Evolutionary conservation across 1,284 basidiomycete genomes (phyloP).

Genomic region (Anthracocystis panici-leucophaei): DNA sequence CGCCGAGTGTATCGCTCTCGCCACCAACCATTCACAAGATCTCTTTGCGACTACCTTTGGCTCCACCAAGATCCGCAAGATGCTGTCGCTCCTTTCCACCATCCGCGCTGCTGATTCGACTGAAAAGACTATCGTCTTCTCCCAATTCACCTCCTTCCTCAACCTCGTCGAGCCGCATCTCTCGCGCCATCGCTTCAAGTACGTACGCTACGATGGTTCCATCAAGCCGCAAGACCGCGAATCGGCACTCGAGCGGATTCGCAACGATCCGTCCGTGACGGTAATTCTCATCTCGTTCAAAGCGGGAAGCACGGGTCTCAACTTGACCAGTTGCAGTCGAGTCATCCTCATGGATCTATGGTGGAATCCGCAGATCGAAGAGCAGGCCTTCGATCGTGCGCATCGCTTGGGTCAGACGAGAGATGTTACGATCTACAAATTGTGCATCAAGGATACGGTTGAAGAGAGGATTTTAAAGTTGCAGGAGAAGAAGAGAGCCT

Average conservation of each 20-base stretch:
- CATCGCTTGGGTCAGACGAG: constrained; percentile 88
- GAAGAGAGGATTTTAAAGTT: constrained; percentile 87
- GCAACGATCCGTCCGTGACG: constrained; percentile 74
- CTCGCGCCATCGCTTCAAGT: constrained; percentile 76
- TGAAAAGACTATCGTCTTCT: constrained; percentile 86
- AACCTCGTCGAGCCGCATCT: constrained; percentile 88
- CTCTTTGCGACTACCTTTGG: constrained; percentile 71
- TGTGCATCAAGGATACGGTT: constrained; percentile 87
- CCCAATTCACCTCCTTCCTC: constrained; percentile 89
- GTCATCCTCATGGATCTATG: constrained; percentile 92
- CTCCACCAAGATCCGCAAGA: constrained; percentile 85
- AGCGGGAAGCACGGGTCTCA: constrained; percentile 92
- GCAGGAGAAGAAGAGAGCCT: constrained; percentile 80
- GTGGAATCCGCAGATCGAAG: constrained; percentile 77
- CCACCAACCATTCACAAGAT: constrained; percentile 25
- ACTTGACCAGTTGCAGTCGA: constrained; percentile 92
- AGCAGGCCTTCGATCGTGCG: constrained; percentile 93
- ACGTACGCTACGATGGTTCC: constrained; percentile 88
- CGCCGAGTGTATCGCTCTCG: constrained; percentile 45
- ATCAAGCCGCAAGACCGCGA: constrained; percentile 84
- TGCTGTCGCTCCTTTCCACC: constrained; percentile 79
- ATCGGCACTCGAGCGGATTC: constrained; percentile 80
- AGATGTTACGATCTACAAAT: constrained; percentile 91
- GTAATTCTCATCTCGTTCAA: constrained; percentile 97
- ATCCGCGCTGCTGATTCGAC: constrained; percentile 76